A percentile compares a stretch with the other conserved stretches of the same genome.
phyloP scores from a whole-genome alignment of 106 monocot species.

The Platanthera zijinensis region DNA sequence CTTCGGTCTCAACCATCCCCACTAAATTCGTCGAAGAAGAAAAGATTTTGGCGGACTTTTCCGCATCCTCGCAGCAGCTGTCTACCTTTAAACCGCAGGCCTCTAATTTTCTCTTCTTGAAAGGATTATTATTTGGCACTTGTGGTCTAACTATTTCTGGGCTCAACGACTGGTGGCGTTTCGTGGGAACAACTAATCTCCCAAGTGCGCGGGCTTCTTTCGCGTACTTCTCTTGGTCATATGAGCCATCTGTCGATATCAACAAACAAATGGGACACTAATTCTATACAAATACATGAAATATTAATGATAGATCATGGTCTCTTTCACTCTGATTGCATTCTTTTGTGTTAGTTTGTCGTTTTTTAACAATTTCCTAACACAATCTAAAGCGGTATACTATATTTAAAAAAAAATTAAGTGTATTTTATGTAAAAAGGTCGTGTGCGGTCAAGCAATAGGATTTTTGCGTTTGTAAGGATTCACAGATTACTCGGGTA shows the following conservation, averaged over 20 bases:
- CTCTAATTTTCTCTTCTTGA: slow-evolving; percentile 45
- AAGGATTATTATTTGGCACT: slow-evolving; percentile 69
- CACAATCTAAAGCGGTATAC: no score
- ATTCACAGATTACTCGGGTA: no score
- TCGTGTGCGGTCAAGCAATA: no score
- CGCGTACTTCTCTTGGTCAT: slow-evolving; percentile 30
- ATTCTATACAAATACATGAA: no score
- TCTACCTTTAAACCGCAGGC: neutral
- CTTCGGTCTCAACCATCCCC: neutral
- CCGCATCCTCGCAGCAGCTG: neutral
- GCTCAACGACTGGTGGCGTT: slow-evolving; percentile 7
- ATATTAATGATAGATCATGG: no score
- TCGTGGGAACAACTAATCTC: slow-evolving; percentile 30
- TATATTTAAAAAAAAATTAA: no score
- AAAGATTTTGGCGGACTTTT: neutral
- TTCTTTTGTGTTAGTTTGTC: no score
- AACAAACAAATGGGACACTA: no score
- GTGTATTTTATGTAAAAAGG: no score
- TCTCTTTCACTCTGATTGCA: no score
- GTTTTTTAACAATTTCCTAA: no score
- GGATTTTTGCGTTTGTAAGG: no score
- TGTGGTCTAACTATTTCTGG: slow-evolving; percentile 13
- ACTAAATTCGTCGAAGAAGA: neutral
- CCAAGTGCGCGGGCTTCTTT: slow-evolving; percentile 55
- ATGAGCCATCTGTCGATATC: slow-evolving; percentile 16